Evolutionary conservation across 176 grass and related monocot genomes (phyloP).

Genomic region (Bromus sterilis): DNA sequence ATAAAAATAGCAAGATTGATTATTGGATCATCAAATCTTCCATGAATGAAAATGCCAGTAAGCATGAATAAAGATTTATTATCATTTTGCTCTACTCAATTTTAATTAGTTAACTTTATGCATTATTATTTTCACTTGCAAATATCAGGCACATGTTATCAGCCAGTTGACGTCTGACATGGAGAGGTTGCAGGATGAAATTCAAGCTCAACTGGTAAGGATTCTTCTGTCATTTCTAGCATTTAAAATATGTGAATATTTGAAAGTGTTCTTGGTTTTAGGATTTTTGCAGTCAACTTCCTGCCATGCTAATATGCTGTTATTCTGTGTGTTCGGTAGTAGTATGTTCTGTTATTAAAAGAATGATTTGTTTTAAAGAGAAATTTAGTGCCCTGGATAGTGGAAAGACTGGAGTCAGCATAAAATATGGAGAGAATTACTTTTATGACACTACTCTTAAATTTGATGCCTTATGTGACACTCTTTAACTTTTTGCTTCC

Average conservation of each 20-base stretch:
- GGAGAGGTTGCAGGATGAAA: slow-evolving; percentile 79
- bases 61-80: slow-evolving; percentile 5
- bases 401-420: not conserved
- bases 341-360: not conserved
- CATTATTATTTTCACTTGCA: not conserved
- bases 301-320: not conserved
- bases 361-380: not conserved
- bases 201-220: slow-evolving; percentile 85
- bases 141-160: slow-evolving; percentile 70
- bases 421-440: too few relatives aligned
- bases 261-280: not conserved
- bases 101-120: not conserved
- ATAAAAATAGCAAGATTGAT: slow-evolving; percentile 2
- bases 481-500: too few relatives aligned
- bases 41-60: slow-evolving; percentile 12
- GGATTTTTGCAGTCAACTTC: not conserved
- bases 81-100: not conserved
- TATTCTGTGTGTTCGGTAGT: not conserved
- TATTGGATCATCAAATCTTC: not conserved
- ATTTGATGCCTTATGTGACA: too few relatives aligned
- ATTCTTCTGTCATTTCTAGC: slow-evolving; percentile 18
- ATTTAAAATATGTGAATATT: slow-evolving; percentile 6
- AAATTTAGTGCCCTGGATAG: not conserved
- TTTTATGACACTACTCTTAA: too few relatives aligned
- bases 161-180: slow-evolving; percentile 90